Percentiles rank a stretch among this genome's conserved stretches.
These are phyloP conservation scores for Colletotrichum euphorbiae DNA, from an alignment of 2,329 filamentous ascomycete genomes.

Conservation along the genomic window DNA sequence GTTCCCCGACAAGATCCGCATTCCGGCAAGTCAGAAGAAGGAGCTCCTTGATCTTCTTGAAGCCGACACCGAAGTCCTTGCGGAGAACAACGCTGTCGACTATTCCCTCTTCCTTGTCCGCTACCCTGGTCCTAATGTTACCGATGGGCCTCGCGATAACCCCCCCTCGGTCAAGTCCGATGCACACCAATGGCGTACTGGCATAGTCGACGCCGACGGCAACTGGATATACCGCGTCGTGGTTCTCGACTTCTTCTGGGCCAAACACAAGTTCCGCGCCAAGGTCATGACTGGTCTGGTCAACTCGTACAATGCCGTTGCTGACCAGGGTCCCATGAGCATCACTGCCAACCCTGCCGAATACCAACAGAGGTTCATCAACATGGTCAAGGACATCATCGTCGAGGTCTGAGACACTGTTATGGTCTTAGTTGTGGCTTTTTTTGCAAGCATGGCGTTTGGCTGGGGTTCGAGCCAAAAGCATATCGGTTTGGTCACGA, in stretches of 20 bases:
- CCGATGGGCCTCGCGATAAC: slow-evolving; percentile 46
- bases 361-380: slow-evolving; percentile 68
- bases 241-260: slow-evolving; percentile 83
- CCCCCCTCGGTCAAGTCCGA: slow-evolving; percentile 55
- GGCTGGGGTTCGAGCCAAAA: too few species aligned
- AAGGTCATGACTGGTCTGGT: slow-evolving; percentile 75
- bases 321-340: slow-evolving; percentile 76
- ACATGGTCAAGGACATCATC: slow-evolving; percentile 59
- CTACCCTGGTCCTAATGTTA: slow-evolving; percentile 42
- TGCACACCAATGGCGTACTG: slow-evolving; percentile 66
- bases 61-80: slow-evolving; percentile 72
- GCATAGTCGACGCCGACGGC: slow-evolving; percentile 70
- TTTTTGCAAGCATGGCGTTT: too few species aligned
- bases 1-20: slow-evolving; percentile 73
- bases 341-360: slow-evolving; percentile 77
- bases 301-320: slow-evolving; percentile 71
- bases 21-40: slow-evolving; percentile 66
- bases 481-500: too few species aligned
- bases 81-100: slow-evolving; percentile 74
- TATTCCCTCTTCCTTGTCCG: slow-evolving; percentile 81
- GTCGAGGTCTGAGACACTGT: slow-evolving; percentile 47
- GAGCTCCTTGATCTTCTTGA: slow-evolving; percentile 67
- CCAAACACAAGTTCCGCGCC: slow-evolving; percentile 76
- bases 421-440: too few species aligned
- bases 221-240: slow-evolving; percentile 76